A percentile compares a stretch with the other conserved stretches of the same genome.
These are phyloP conservation scores for Hypericum androsaemum DNA, from an alignment of 345 rosid species.

Conservation along the genomic window DNA sequence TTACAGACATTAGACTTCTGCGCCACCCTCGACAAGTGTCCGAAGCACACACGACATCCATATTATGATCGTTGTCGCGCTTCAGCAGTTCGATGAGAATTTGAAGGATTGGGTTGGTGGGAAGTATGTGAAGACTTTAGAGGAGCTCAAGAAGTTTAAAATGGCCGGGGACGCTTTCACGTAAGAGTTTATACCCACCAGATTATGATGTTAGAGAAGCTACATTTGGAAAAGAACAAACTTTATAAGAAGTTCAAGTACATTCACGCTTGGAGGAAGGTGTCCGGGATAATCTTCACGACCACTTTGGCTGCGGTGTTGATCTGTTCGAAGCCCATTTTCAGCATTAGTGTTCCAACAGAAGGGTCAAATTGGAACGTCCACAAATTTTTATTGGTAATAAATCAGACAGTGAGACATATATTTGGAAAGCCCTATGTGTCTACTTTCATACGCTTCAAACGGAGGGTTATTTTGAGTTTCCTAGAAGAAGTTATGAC, in stretches of 20 bases:
- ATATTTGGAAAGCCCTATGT: too few relatives aligned
- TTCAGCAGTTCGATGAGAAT: conserved; percentile 82
- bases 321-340: conserved; percentile 83
- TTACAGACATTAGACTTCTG: conserved; percentile 82
- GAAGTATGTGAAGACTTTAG: conserved; percentile 47
- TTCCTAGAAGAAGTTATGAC: too few relatives aligned
- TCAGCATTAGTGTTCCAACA: too few relatives aligned
- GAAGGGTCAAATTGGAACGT: too few relatives aligned
- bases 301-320: conserved; percentile 66
- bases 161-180: conserved; percentile 72
- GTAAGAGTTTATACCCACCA: conserved; percentile 62
- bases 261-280: conserved; percentile 75
- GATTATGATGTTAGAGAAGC: conserved; percentile 59
- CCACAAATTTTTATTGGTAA: too few relatives aligned
- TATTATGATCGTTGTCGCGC: conserved; percentile 54
- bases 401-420: too few relatives aligned
- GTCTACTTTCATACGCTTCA: too few relatives aligned
- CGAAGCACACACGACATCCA: conserved; percentile 72
- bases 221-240: conserved; percentile 59
- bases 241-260: conserved; percentile 72
- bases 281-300: conserved; percentile 64
- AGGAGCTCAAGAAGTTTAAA: conserved; percentile 73
- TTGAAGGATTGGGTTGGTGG: conserved; percentile 27
- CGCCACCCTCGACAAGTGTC: conserved; percentile 65
- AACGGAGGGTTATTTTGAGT: too few relatives aligned